Conservation (phyloP, 2,329 filamentous ascomycete genomes). For the Simplicillium sp. region DNA sequence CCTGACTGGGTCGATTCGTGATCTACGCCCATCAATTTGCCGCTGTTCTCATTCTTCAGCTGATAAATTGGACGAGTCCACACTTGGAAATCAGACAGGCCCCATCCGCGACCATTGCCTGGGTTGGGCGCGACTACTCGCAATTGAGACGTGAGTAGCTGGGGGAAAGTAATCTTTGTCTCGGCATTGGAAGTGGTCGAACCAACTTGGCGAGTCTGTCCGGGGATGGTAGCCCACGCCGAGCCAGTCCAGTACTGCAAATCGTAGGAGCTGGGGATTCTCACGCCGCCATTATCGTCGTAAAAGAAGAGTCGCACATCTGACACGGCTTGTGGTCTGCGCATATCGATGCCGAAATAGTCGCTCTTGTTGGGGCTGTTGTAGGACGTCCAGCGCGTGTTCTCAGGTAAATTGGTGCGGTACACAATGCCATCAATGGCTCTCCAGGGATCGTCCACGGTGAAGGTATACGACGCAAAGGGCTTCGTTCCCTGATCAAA, state of each 20-base stretch:
- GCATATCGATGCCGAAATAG: conserved; percentile 9
- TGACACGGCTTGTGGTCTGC: conserved; percentile 16
- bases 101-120: conserved; percentile 13
- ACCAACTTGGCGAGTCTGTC: not conserved
- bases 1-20: not conserved
- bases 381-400: conserved; percentile 28
- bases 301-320: conserved; percentile 23
- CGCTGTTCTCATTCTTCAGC: conserved; percentile 10
- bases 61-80: conserved; percentile 16
- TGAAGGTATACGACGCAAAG: conserved; percentile 20
- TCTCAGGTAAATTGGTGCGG: conserved; percentile 26
- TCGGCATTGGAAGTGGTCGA: conserved; percentile 15
- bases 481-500: conserved; percentile 19
- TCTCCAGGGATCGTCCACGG: conserved; percentile 22
- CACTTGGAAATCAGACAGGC: conserved; percentile 22
- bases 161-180: conserved; percentile 15
- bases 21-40: conserved; percentile 9
- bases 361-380: conserved; percentile 20
- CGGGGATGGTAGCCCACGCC: conserved; percentile 3
- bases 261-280: conserved; percentile 7
- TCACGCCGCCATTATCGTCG: conserved; percentile 19
- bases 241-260: conserved; percentile 8
- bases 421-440: conserved; percentile 32
- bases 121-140: conserved; percentile 19
- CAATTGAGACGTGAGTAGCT: conserved; percentile 14